Conservation (phyloP, 805 yeast genomes). For the Priceomyces carsonii region DNA sequence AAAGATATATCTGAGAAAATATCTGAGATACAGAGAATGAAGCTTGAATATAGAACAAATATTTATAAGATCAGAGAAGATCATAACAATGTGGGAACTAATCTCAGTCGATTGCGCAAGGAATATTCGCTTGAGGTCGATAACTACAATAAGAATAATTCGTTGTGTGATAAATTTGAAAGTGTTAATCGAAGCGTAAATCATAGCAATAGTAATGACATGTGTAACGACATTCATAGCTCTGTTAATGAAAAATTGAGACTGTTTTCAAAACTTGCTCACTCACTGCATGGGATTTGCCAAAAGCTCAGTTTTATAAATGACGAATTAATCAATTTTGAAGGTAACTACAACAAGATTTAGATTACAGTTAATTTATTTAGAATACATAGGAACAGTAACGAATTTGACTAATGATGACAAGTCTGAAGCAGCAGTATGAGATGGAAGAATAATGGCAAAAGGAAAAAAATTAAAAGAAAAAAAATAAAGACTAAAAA, state of each 20-base stretch:
- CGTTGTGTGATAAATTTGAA: constrained; percentile 11
- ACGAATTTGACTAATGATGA: no score
- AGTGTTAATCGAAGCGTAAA: background rate
- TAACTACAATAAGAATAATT: constrained; percentile 15
- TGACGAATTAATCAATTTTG: constrained; percentile 19
- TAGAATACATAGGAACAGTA: no score
- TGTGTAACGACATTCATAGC: background rate
- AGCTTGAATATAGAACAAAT: constrained; percentile 29
- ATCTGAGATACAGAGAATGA: constrained; percentile 27
- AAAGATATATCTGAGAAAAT: constrained; percentile 31
- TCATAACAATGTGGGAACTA: constrained; percentile 33
- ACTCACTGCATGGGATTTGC: constrained; percentile 26
- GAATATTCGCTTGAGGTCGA: constrained; percentile 16
- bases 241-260: constrained; percentile 8
- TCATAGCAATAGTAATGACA: background rate
- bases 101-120: constrained; percentile 27
- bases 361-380: no score
- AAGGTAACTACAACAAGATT: no score
- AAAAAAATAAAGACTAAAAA: no score
- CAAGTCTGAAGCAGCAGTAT: no score
- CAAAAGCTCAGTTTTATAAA: constrained; percentile 22
- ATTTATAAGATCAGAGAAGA: constrained; percentile 29
- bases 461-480: no score
- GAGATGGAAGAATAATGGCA: no score
- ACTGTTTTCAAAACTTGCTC: constrained; percentile 17